Base-by-base conservation (phyloP, 345 rosid species). In the Salix koriyanagi region DNA sequence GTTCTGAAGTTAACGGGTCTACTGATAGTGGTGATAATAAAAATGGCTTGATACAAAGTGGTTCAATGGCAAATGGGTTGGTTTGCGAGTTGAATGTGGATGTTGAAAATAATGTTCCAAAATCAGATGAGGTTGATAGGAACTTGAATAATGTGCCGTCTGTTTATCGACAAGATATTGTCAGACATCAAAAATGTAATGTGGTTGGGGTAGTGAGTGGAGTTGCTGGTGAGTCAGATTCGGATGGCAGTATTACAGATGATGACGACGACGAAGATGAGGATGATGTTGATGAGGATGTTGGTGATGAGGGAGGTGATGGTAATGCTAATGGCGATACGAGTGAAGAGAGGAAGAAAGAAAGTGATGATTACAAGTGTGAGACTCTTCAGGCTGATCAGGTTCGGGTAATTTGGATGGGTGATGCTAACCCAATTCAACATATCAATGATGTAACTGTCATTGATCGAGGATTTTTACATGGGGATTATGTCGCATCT, bases 321-420 rank as follows among this genome's bases (percentile, higher is more conserved):
- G 81, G 75, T 54, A 73, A 83, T 85, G 85, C 54, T 72, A 77
- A 74, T 74, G 85, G 26, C 18, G 16, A 36, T 69, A 28, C 23
- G 67, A 75, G 70, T 68, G 71, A 56, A 69, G 86, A 80, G 14
- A 79, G 72, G 79, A 85, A 78, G 50, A 85, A 78, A 65, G 76
- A 16, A 7, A 78, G 73, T 52, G 79, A 48, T 65, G 75, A 75
- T 60, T 80, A 87, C 72, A 91, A 89, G 70, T 84, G 83, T 71
- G 93, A 89, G 82, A 77, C 74, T 11, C 96, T 93, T 77, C 88
- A 84, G 73, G 88, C 89, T 32, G 89, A 89, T 58, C 97, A 96
- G 83, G 92, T 94, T 85, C 91, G 97, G 77, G 97, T 94, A 64
- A 89, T 89, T 67, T 96, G 98, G 97, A 86, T 92, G 82, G 93